Evolutionary conservation across 2,329 filamentous ascomycete genomes (phyloP), one percentile per base, ranked within the genome.

Genomic region (Calonectria pauciramosa): DNA sequence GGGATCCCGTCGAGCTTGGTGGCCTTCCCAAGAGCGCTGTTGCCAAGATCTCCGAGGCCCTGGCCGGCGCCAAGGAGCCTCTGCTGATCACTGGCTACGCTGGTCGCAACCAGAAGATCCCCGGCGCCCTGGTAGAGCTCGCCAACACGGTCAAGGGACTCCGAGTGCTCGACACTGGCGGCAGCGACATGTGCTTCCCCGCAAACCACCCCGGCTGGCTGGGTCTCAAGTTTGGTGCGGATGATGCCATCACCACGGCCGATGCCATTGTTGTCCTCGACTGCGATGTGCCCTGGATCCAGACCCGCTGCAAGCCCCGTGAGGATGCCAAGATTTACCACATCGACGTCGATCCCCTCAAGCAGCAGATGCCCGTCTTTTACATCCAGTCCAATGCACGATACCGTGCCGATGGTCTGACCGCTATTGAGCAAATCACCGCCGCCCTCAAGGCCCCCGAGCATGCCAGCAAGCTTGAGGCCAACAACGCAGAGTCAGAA

Each of bases 281-380:
- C 84, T 97, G 95, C 77, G 96, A 98, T 82, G 95, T 98, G 0
- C 96, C 96, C 0, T 98, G 96, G 95, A 96, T 98, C 70, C 93
- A 93, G n/a, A 97, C 95, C 0, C 91, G 92, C 20, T 92, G 90
- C 83, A 88, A 87, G 76, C 92, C 92, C 0, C 83, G 83, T 1
- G 83, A 86, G 3, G 87, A 88, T 20, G 89, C 90, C 26, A 88
- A 87, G 75, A 86, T 94, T 70, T 93, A 91, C 84, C 92, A 94
- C 79, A 88, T 94, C 54, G 92, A 94, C 77, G 87, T 92, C 63
- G 92, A 94, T 77, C 91, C 92, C 1, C 84, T 93, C 30, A 94
- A 94, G 86, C 91, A 93, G 83, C 89, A 93, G 83, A 95, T 95
- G 88, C 93, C 93, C 0, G 87, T 95, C 23, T 93, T 93, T 81